These are phyloP conservation scores for Auriscalpium orientale DNA, from an alignment of 768 basidiomycete genomes.

Conservation along the genomic window DNA sequence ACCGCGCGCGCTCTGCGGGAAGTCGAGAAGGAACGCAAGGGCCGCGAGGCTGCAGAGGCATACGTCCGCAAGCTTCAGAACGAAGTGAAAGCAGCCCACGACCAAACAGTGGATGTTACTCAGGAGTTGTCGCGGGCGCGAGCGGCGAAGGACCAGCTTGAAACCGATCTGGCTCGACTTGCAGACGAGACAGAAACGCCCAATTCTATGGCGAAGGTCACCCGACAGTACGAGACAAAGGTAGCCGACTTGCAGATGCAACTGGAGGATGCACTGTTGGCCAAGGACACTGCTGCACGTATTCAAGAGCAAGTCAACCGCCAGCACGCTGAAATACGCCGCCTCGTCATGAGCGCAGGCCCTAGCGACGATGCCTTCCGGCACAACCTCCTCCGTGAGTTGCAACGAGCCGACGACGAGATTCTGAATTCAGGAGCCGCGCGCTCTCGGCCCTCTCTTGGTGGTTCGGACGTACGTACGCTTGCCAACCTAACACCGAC, in stretches of 20 bases:
- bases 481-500: constrained; percentile 42
- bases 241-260: constrained; percentile 58
- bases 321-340: constrained; percentile 66
- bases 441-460: constrained; percentile 23
- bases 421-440: constrained; percentile 43
- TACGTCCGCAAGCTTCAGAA: constrained; percentile 51
- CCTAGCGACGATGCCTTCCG: constrained; percentile 58
- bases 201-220: constrained; percentile 48
- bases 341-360: constrained; percentile 49
- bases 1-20: constrained; percentile 47
- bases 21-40: constrained; percentile 59
- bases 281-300: constrained; percentile 40
- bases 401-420: constrained; percentile 53
- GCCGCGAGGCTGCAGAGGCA: constrained; percentile 59
- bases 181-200: constrained; percentile 51
- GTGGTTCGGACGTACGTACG: constrained; percentile 26
- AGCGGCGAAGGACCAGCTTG: constrained; percentile 58
- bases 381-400: constrained; percentile 50
- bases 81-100: constrained; percentile 48
- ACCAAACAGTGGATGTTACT: constrained; percentile 48
- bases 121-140: constrained; percentile 47
- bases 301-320: constrained; percentile 57
- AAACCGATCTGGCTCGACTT: constrained; percentile 57
- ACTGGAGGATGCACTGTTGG: constrained; percentile 47
- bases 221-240: constrained; percentile 55